Evolutionary conservation across 768 basidiomycete genomes (phyloP).

Genomic region (Auricularia cornea): DNA sequence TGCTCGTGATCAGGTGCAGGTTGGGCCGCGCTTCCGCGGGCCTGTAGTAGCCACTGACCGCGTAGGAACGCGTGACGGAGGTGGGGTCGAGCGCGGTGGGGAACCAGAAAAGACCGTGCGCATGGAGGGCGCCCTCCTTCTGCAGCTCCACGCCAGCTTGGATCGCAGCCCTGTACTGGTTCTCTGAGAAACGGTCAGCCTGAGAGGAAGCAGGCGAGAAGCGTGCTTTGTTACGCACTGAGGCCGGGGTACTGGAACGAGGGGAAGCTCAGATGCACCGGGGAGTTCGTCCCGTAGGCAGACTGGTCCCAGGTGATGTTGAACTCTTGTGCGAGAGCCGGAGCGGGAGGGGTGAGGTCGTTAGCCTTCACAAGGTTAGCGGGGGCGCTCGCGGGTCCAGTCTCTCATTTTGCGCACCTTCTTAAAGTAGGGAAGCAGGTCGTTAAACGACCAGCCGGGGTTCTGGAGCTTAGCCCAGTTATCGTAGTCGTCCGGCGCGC

Average conservation of each 20-base stretch:
- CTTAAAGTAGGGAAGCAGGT: constrained; percentile 21
- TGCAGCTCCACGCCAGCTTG: not conserved
- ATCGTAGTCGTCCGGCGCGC: constrained; percentile 13
- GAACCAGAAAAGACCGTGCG: not conserved
- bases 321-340: not conserved
- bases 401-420: constrained; percentile 4
- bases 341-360: not conserved
- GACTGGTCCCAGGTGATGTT: not conserved
- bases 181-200: not conserved
- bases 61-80: not conserved
- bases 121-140: not conserved
- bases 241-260: not conserved
- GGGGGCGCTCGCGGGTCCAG: not conserved
- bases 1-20: not conserved
- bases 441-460: constrained; percentile 22
- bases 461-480: constrained; percentile 18
- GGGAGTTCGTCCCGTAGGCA: not conserved
- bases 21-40: not conserved
- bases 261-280: not conserved
- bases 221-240: not conserved
- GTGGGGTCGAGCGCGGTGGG: not conserved
- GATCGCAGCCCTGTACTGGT: not conserved
- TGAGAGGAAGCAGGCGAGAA: not conserved
- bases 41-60: not conserved
- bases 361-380: not conserved